These are phyloP conservation scores for Moniliella sp. DNA, from an alignment of 1,284 basidiomycete genomes.

Conservation along the genomic window DNA sequence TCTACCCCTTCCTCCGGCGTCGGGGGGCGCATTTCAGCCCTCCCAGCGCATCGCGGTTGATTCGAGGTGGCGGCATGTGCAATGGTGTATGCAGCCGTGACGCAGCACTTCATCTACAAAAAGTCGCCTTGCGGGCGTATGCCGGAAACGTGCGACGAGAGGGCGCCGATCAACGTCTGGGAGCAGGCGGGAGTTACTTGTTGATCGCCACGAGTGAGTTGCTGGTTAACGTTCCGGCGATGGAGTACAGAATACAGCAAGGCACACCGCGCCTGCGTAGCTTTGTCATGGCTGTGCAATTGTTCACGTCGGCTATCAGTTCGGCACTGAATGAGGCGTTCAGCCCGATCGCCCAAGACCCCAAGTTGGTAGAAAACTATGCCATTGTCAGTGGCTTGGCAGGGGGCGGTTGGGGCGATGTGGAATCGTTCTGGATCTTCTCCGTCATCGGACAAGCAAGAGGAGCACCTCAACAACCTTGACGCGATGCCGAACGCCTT, in stretches of 20 bases:
- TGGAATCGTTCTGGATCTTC: conserved; percentile 54
- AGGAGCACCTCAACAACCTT: neutral
- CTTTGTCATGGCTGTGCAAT: conserved; percentile 36
- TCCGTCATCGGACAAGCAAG: neutral
- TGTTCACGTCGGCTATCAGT: conserved; percentile 48
- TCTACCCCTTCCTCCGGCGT: conserved; percentile 55
- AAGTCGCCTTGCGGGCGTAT: conserved; percentile 43
- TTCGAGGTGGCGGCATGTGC: conserved; percentile 41
- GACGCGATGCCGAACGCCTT: too few species aligned
- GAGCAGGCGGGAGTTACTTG: conserved; percentile 36
- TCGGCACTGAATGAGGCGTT: conserved; percentile 41
- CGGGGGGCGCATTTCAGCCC: conserved; percentile 43
- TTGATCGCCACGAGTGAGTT: conserved; percentile 44
- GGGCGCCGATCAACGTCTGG: conserved; percentile 32
- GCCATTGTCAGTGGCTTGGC: conserved; percentile 40
- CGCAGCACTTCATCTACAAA: conserved; percentile 40
- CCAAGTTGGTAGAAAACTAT: conserved; percentile 40
- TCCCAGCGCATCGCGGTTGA: conserved; percentile 34
- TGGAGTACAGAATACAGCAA: conserved; percentile 73
- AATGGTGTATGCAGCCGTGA: conserved; percentile 46
- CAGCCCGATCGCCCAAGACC: conserved; percentile 40
- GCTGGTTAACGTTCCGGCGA: conserved; percentile 55
- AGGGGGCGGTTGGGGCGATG: conserved; percentile 37
- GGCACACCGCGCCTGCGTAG: conserved; percentile 45
- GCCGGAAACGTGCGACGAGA: too few species aligned